Base-by-base conservation (phyloP, 257 asterid species). In the Rubia yunnanensis region DNA sequence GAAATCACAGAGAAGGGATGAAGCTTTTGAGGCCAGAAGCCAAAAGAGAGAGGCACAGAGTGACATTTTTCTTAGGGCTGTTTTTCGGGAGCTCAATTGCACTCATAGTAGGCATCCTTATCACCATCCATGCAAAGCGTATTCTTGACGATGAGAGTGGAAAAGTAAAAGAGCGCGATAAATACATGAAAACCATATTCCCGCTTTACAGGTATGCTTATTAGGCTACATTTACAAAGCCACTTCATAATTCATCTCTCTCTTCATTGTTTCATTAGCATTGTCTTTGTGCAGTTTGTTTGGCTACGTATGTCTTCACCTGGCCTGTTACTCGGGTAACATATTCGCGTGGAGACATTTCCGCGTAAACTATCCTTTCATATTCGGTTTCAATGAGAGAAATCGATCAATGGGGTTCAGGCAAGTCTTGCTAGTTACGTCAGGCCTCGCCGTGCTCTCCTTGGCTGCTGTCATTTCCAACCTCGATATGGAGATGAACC, bases 401-500 rank as follows among this genome's bases (percentile, higher is more conserved):
- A 86, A 91, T 0, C 90, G 81, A 63, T 68, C 46, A 4, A 10
- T 91, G 67, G 88, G 91, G 46, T 91, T 85, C 46, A 73, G 89
- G 77, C 87, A 86, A 81, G 74, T 91, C 38, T 76, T 88, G 69
- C 96, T 91, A 44, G 68, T 84, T 30, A 88, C 94, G 70, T 86
- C 96, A 7, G 97, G 89, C 70, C 84, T 91, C 46, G 73, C 88
- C 0, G 82, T 84, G 7, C 84, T 91, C 22, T 68, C 94, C 39
- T 67, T 91, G 60, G 85, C 88, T 36, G 91, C 89, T 61, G 83
- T 76, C 18, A 78, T 88, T 35, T 76, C 86, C n/a, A 80, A 88
- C 76, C 77, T 91, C 44, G 97, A 88, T 66, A 76, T 91, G 97
- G 94, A 91, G 64, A 85, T 85, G 98, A 86, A 88, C 17, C 76